Evolutionary conservation across 495 filamentous ascomycete species (phyloP), one percentile per base, ranked within the genome.

Genomic region (Endocarpon pusillum): DNA sequence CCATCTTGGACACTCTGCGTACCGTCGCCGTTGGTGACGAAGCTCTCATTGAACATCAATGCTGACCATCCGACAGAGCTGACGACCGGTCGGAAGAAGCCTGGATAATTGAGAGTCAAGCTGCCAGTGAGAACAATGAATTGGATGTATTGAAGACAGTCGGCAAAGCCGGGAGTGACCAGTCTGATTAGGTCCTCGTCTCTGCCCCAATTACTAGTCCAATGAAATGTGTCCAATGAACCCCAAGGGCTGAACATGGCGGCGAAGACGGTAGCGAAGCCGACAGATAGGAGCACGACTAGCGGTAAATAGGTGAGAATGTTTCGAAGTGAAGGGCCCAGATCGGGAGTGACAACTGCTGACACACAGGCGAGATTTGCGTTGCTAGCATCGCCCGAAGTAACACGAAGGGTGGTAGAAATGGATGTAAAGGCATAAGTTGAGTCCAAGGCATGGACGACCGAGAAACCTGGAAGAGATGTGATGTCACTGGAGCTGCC

Each of bases 71-170:
- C 74, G 6, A 67, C 78, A 47, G 82, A 78, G 42, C 82, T 89
- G 31, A 89, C 69, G 10, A 79, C 79, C 10, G 89, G 89, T 47
- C 94, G 89, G 49, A 81, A 96, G 46, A 79, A 97, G 0, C 89
- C 89, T 0, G 89, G 89, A 49, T 96, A 97, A 37, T 78, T 73
- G 42, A 97, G 55, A 16, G 78, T 81, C 26, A 97, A 57, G 25
- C 76, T 72, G 1, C 91, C 91, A 0, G 86, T 84, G 21, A 97
- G 64, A 14, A 86, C 79, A 32, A 86, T 67, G 42, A 91, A 96
- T 47, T 97, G 89, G 20, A 97, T 77, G 49, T 96, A 97, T 55
- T 97, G 86, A 20, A 97, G 69, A 51, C 89, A 97, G 44, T 97
- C 89, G 8, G 82, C 85, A 50, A 97, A 97, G 0, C 89, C 89